Evolutionary conservation across 805 yeast genomes (phyloP).

Genomic region (Scheffersomyces amazonensis): DNA sequence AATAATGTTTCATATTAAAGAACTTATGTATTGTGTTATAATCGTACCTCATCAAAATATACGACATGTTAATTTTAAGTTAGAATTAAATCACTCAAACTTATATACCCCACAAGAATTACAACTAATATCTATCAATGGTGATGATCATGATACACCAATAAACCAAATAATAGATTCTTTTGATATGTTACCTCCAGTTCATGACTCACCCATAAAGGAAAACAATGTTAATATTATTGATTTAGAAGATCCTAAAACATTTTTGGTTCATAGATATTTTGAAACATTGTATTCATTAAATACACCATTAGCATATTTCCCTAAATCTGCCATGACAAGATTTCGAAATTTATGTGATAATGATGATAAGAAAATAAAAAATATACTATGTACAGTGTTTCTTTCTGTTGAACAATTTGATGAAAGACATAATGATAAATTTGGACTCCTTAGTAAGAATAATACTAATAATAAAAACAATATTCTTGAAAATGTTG

Average conservation of each 20-base stretch:
- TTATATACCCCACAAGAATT: background rate
- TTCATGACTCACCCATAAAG: background rate
- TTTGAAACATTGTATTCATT: constrained; percentile 35
- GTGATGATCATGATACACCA: background rate
- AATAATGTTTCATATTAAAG: constrained; percentile 9
- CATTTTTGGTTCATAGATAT: constrained; percentile 32
- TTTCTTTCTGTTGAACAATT: constrained; percentile 34
- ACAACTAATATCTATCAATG: too few relatives aligned
- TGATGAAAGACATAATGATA: constrained; percentile 38
- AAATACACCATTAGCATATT: constrained; percentile 39
- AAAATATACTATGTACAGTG: constrained; percentile 25
- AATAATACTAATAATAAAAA: background rate
- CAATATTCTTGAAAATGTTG: background rate
- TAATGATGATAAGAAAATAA: constrained; percentile 13
- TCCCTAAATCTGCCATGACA: constrained; percentile 47
- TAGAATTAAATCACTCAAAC: background rate
- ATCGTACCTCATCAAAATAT: background rate
- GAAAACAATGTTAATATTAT: background rate
- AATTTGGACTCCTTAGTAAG: constrained; percentile 8
- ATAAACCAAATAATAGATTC: too few relatives aligned
- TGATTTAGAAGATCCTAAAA: constrained; percentile 19
- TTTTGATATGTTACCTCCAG: background rate
- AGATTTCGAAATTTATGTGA: constrained; percentile 44
- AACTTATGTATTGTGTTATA: constrained; percentile 10
- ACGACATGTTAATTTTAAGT: background rate